These are phyloP conservation scores for Nepenthes mirabilis DNA, from an alignment of 148 eudicot species.

Conservation along the genomic window DNA sequence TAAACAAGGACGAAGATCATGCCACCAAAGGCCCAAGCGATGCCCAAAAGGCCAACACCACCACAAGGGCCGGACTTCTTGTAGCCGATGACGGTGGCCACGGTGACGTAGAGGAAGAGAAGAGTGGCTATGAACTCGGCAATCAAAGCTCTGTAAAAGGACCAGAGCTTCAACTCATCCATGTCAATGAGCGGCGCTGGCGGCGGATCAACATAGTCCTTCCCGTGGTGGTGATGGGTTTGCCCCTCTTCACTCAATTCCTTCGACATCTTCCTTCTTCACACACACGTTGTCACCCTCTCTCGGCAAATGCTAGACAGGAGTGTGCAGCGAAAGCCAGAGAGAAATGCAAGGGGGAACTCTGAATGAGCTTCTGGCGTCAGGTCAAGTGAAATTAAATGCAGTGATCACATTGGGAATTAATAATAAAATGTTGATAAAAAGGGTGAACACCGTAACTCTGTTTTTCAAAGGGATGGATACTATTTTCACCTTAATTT, in stretches of 20 bases:
- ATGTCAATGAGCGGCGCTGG: conserved; percentile 16
- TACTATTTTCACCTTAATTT: too few species aligned
- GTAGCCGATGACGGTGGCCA: conserved; percentile 29
- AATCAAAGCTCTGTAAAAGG: conserved; percentile 23
- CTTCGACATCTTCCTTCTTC: conserved; percentile 12
- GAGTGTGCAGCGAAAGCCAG: too few species aligned
- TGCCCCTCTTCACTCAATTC: conserved; percentile 17
- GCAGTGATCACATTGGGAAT: too few species aligned
- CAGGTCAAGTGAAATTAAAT: too few species aligned
- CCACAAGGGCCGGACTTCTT: conserved; percentile 15
- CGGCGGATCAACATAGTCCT: conserved; percentile 24
- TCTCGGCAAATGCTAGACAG: too few species aligned
- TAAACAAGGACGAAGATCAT: conserved; percentile 32
- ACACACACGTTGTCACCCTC: too few species aligned
- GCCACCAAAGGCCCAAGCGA: conserved; percentile 28
- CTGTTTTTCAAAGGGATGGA: too few species aligned
- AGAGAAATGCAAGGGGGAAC: too few species aligned
- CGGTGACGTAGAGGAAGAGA: conserved; percentile 23
- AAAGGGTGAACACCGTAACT: too few species aligned
- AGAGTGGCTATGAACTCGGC: conserved; percentile 27
- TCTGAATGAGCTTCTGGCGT: too few species aligned
- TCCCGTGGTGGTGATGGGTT: conserved; percentile 4
- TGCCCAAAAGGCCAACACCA: conserved; percentile 23
- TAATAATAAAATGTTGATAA: too few species aligned
- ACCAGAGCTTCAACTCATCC: conserved; percentile 18